These are phyloP conservation scores for Metschnikowia baotianmanensis DNA, from an alignment of 805 yeast species.

Conservation along the genomic window DNA sequence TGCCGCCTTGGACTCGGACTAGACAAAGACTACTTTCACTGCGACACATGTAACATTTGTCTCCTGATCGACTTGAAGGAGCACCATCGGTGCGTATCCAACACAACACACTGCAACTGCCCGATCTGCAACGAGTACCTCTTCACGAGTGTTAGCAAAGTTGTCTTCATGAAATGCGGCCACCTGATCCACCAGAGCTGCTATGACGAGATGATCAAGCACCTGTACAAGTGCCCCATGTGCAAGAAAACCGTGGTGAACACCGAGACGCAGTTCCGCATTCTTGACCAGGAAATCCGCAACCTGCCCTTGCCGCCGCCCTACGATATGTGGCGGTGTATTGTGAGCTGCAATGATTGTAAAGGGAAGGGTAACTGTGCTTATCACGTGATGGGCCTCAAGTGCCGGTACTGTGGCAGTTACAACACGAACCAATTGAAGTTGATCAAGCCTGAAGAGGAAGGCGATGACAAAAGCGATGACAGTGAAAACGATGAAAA, in stretches of 20 bases:
- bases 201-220: conserved; percentile 76
- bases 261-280: conserved; percentile 86
- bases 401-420: conserved; percentile 83
- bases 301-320: conserved; percentile 81
- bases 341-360: conserved; percentile 83
- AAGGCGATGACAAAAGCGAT: conserved; percentile 34
- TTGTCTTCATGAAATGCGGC: conserved; percentile 91
- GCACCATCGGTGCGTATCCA: conserved; percentile 79
- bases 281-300: conserved; percentile 77
- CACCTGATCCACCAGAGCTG: conserved; percentile 90
- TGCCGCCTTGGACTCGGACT: conserved; percentile 88
- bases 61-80: conserved; percentile 73
- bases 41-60: conserved; percentile 87
- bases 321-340: conserved; percentile 69
- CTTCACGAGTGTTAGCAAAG: conserved; percentile 77
- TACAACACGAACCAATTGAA: conserved; percentile 79
- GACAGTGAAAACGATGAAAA: conserved; percentile 9
- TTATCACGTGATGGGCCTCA: conserved; percentile 83
- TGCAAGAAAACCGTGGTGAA: conserved; percentile 82
- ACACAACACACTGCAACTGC: conserved; percentile 87
- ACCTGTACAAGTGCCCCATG: conserved; percentile 86
- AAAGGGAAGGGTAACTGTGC: conserved; percentile 71
- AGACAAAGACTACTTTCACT: conserved; percentile 88
- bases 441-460: conserved; percentile 65
- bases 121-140: conserved; percentile 91